Base-by-base conservation (phyloP, 495 filamentous ascomycete genomes). In the Talaromyces adpressus region DNA sequence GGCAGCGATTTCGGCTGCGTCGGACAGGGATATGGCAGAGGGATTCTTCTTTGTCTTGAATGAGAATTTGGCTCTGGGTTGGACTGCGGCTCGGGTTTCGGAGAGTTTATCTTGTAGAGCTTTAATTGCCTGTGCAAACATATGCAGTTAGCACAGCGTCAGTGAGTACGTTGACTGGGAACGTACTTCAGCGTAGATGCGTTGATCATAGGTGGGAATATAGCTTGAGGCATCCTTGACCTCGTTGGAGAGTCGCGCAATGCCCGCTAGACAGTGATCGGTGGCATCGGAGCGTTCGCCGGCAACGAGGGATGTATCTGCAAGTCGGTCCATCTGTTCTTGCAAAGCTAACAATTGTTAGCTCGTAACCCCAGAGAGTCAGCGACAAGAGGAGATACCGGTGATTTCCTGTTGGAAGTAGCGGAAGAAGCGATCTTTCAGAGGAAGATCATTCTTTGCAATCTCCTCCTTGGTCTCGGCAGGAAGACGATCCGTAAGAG, bases 371-470 rank as follows among this genome's bases (percentile, higher is more conserved):
- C 23, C 34, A 52, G 52, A 57, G 51, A 60, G 54, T 51, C 20
- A 66, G 57, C 47, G 65, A 63, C 16, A 1, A 63, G 36, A 25
- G 53, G 41, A 63, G 56, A 63, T 79, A 91, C 90, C 81, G 14
- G 84, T 85, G 64, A 88, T 86, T 72, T 87, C 84, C 72, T 85
- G 81, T 63, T 89, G 88, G 66, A 93, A 94, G 71, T 89, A 86
- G 65, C 85, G 85, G 71, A 91, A 91, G 79, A 95, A 93, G 8
- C 82, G 81, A 67, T 90, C 87, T 59, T 91, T 92, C 53, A 86
- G 71, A 7, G 75, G 73, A 5, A 79, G 75, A 58, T 82, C 77
- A 0, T 75, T 69, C 45, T 73, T 77, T 6, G 71, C 70, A 64
- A 76, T 69, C 9, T 70, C 76, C 54, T 79, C 62, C 12, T 58